Percentiles rank a stretch among this genome's conserved stretches.
phyloP scores from a whole-genome alignment of 1,139 yeast species.

The Kodamaea fungicola region DNA sequence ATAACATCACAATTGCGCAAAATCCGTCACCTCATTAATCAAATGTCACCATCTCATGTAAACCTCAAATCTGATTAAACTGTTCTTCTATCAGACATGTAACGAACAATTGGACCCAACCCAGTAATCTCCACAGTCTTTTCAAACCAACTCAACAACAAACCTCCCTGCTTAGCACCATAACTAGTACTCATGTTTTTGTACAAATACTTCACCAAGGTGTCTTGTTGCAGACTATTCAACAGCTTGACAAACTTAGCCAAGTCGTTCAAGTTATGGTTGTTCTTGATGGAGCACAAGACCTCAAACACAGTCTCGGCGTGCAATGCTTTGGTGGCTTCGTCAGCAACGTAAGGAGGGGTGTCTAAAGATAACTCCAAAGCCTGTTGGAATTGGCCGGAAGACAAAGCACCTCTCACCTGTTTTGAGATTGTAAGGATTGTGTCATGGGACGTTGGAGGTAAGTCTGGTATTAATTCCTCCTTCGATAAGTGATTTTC shows the following conservation, averaged over 20 bases:
- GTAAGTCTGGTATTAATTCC: conserved; percentile 56
- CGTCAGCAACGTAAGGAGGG: conserved; percentile 83
- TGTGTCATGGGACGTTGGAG: conserved; percentile 43
- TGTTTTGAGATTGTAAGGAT: conserved; percentile 54
- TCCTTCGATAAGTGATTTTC: conserved; percentile 64
- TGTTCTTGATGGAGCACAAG: conserved; percentile 69
- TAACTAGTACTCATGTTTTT: conserved; percentile 76
- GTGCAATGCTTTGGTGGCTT: conserved; percentile 47
- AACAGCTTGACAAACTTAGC: conserved; percentile 57
- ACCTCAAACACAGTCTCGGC: conserved; percentile 66
- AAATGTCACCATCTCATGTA: too few relatives aligned
- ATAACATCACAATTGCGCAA: too few relatives aligned
- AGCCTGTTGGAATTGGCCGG: conserved; percentile 72
- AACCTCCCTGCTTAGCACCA: conserved; percentile 85
- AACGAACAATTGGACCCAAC: conserved; percentile 84
- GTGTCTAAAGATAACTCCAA: conserved; percentile 57
- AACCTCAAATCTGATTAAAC: too few relatives aligned
- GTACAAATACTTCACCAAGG: conserved; percentile 79
- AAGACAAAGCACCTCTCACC: conserved; percentile 60
- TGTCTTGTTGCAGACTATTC: conserved; percentile 65
- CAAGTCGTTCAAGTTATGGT: conserved; percentile 53
- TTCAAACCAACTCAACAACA: conserved; percentile 87
- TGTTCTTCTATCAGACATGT: conserved; percentile 79
- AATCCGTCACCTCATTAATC: too few relatives aligned
- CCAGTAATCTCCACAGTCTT: conserved; percentile 83